Evolutionary conservation across 305 asterid genomes (phyloP).

Genomic region (Fraxinus nigra): DNA sequence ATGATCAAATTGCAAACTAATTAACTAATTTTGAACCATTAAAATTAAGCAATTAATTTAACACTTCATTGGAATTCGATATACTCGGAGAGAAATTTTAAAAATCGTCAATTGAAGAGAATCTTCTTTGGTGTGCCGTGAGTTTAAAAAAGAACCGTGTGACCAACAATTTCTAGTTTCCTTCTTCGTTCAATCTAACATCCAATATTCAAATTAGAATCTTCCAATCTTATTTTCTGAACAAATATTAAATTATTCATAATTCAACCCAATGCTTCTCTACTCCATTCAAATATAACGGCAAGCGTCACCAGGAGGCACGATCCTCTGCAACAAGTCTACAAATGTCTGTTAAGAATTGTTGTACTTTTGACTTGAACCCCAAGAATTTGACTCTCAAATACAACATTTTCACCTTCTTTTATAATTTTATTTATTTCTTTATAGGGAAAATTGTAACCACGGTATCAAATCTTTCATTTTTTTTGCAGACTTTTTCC

Average conservation of each 20-base stretch:
- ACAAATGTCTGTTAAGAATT: neutral
- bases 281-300: neutral
- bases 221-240: neutral
- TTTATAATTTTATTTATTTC: too few relatives aligned
- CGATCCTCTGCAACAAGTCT: neutral
- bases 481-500: too few relatives aligned
- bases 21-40: neutral
- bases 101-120: neutral
- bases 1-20: neutral
- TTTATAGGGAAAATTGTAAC: too few relatives aligned
- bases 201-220: neutral
- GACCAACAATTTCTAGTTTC: neutral
- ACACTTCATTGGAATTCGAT: too few relatives aligned
- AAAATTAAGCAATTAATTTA: too few relatives aligned
- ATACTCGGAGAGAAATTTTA: neutral
- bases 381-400: neutral
- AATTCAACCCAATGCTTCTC: neutral
- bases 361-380: neutral
- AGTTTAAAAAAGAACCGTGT: neutral
- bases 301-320: neutral
- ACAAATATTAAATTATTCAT: neutral
- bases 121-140: neutral
- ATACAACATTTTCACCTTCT: neutral
- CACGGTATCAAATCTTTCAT: too few relatives aligned
- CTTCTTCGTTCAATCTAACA: neutral